Conservation (phyloP, 1,284 basidiomycete genomes). For the Apiotrichum siamense region DNA sequence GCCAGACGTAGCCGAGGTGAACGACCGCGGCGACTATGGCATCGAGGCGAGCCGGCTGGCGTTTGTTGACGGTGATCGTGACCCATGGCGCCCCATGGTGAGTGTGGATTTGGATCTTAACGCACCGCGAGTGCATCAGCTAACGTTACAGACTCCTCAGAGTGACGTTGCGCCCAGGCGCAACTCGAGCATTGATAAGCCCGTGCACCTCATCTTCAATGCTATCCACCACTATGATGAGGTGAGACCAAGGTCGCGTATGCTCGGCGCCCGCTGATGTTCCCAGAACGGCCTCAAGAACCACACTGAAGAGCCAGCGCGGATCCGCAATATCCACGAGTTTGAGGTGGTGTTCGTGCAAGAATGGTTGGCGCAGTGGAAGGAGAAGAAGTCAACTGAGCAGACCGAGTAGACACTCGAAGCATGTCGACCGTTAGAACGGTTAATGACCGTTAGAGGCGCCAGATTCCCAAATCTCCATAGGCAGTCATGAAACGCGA, state of each 20-base stretch:
- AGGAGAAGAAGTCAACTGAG: slow-evolving; percentile 22
- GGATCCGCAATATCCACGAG: slow-evolving; percentile 73
- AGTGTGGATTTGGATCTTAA: too few relatives aligned
- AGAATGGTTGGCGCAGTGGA: slow-evolving; percentile 69
- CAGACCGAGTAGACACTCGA: slow-evolving; percentile 1
- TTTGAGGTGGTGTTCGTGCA: slow-evolving; percentile 75
- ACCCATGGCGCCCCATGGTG: slow-evolving; percentile 77
- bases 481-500: too few relatives aligned
- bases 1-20: slow-evolving; percentile 75
- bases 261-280: slow-evolving; percentile 1
- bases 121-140: background rate
- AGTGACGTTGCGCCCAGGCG: slow-evolving; percentile 66
- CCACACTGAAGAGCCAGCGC: slow-evolving; percentile 61
- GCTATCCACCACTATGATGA: slow-evolving; percentile 86
- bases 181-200: slow-evolving; percentile 63
- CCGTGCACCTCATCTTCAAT: slow-evolving; percentile 84
- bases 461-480: too few relatives aligned
- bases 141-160: slow-evolving; percentile 60
- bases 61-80: slow-evolving; percentile 56
- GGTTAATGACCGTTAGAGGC: too few relatives aligned
- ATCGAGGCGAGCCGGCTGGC: slow-evolving; percentile 72
- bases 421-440: too few relatives aligned
- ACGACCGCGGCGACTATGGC: slow-evolving; percentile 67
- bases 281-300: slow-evolving; percentile 64
- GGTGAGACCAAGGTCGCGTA: too few relatives aligned